These are phyloP conservation scores for Terana coerulea DNA, from an alignment of 768 basidiomycete genomes.

Conservation along the genomic window DNA sequence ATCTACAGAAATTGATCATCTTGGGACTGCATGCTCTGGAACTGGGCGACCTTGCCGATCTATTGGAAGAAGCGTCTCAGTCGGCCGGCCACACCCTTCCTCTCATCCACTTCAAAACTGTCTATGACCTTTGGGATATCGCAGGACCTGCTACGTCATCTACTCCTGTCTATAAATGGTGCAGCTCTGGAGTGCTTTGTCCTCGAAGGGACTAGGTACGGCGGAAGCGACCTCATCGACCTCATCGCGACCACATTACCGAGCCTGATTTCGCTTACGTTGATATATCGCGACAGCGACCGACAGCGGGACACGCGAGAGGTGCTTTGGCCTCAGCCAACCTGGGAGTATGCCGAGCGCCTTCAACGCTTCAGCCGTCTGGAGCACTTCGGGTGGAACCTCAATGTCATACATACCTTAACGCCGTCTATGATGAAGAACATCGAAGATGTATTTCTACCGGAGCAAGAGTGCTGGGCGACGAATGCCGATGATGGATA, in stretches of 20 bases:
- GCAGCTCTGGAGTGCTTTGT: too few species aligned
- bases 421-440: not conserved
- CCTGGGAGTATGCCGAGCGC: constrained; percentile 9
- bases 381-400: constrained; percentile 12
- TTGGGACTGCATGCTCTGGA: too few species aligned
- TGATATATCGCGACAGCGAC: not conserved
- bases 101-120: too few species aligned
- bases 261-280: constrained; percentile 4
- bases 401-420: not conserved
- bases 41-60: too few species aligned
- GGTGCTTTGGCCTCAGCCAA: not conserved
- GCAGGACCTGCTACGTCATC: too few species aligned
- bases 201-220: constrained; percentile 4
- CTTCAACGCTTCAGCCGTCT: constrained; percentile 3
- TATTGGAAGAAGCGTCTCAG: too few species aligned
- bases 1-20: not conserved
- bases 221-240: not conserved
- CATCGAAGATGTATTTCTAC: constrained; percentile 5
- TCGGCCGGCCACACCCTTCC: too few species aligned
- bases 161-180: too few species aligned
- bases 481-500: not conserved
- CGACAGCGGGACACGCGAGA: not conserved
- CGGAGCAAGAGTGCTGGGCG: not conserved
- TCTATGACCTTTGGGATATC: too few species aligned
- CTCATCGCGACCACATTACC: constrained; percentile 3